phyloP scores from a whole-genome alignment of 2,329 filamentous ascomycete genomes.

The Talaromyces sp. region DNA sequence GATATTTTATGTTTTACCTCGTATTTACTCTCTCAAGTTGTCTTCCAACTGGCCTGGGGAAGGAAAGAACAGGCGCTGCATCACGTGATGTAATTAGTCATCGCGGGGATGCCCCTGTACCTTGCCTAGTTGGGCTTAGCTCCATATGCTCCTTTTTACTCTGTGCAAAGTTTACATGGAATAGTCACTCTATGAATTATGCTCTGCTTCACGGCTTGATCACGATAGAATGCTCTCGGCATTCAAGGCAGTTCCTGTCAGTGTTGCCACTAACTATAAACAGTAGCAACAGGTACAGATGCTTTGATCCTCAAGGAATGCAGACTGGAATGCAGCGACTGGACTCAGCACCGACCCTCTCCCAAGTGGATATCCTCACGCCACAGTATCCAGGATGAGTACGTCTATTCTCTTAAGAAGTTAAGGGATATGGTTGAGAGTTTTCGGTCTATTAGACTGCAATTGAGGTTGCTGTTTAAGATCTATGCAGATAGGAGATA shows the following conservation, averaged over 20 bases:
- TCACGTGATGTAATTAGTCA: neutral
- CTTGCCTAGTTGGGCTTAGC: neutral
- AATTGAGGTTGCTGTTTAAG: neutral
- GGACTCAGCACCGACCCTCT: conserved; percentile 7
- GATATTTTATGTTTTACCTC: neutral
- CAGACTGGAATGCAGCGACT: neutral
- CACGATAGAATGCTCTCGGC: neutral
- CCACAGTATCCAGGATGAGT: neutral
- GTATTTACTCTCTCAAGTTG: neutral
- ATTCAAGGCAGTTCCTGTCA: too few species aligned
- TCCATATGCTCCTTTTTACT: neutral
- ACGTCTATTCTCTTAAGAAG: too few species aligned
- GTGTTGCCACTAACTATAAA: too few species aligned
- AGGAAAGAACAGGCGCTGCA: too few species aligned
- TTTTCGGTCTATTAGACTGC: neutral
- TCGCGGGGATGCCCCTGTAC: too few species aligned
- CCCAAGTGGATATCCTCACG: neutral
- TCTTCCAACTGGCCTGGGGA: neutral
- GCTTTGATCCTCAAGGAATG: neutral
- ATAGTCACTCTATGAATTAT: neutral
- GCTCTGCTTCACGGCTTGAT: neutral
- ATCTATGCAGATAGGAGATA: neutral
- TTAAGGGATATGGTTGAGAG: neutral
- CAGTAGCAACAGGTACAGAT: too few species aligned
- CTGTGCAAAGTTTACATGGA: too few species aligned